Evolutionary conservation across 441 rosid genomes (phyloP).

Genomic region (Gossypium gossypioides): DNA sequence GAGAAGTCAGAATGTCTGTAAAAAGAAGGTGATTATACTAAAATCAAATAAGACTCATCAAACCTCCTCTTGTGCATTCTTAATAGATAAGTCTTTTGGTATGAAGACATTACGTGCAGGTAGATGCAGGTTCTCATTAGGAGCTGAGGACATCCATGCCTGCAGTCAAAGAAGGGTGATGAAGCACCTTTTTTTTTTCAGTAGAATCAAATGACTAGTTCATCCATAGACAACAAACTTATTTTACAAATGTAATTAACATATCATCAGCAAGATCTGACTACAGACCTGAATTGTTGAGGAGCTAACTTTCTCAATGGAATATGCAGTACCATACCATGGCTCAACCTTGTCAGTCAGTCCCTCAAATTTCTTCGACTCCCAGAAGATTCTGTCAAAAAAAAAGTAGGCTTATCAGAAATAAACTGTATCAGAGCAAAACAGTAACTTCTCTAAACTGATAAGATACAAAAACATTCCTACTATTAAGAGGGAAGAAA

Average conservation of each 20-base stretch:
- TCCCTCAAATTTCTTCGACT: slow-evolving; percentile 78
- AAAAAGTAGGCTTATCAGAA: slow-evolving; percentile 21
- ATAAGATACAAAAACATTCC: background rate
- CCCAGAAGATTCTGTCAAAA: slow-evolving; percentile 73
- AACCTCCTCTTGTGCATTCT: slow-evolving; percentile 53
- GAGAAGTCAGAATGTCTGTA: slow-evolving; percentile 4
- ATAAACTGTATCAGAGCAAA: background rate
- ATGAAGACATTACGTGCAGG: slow-evolving; percentile 61
- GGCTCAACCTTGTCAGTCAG: slow-evolving; percentile 67
- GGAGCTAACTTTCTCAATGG: slow-evolving; percentile 45
- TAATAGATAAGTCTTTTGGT: slow-evolving; percentile 70
- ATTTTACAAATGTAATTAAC: slow-evolving; percentile 7
- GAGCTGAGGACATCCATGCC: slow-evolving; percentile 66
- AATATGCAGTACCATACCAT: slow-evolving; percentile 80
- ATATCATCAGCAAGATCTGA: slow-evolving; percentile 9
- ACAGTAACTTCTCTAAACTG: background rate
- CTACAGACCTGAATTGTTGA: slow-evolving; percentile 51
- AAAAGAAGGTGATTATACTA: background rate
- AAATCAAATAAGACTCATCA: slow-evolving; percentile 1
- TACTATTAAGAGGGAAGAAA: background rate
- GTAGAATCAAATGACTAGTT: background rate
- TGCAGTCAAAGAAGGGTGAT: slow-evolving; percentile 21
- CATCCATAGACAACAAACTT: background rate
- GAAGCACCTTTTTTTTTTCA: background rate
- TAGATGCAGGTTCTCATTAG: slow-evolving; percentile 55